Base-by-base conservation (phyloP, 139 green algal genomes). In the Chlamydomonas asymmetrica region DNA sequence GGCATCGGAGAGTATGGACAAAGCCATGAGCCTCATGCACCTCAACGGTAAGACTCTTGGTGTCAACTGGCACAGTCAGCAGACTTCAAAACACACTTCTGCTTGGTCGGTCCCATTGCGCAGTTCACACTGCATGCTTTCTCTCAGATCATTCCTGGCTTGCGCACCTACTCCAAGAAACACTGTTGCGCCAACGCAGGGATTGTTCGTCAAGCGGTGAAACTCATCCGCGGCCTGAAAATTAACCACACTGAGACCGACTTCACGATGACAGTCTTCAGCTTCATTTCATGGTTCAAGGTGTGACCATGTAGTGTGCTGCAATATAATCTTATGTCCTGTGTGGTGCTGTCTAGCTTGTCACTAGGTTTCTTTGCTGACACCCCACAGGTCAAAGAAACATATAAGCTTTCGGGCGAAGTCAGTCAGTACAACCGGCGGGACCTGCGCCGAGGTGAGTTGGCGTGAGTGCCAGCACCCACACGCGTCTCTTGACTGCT, bases 221-320 rank as follows among this genome's bases (percentile, higher is more conserved):
- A 76, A 57, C 39, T 76, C 32, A 57, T 76, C 5, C 40, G 41
- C 10, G 70, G 70, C n/a, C 56, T 76, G 22, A 38, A 32, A 31
- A 60, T 76, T 29, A 39, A 68, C 31, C 37, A 59, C 7, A 49
- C 39, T 2, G 25, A 25, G 2, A 4, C 35, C 5, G 45, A 35
- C 23, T 76, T 76, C 70, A 68, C 29, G 16, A 68, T 76, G 56
- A 49, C 70, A 1, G 70, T 76, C 16, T 76, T 76, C 59, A 48
- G 27, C 40, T 34, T 61, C 57, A 61, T 76, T 6, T 60, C 56
- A 20, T 76, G 70, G 70, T 76, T 76, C 59, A 76, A 76, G 70
- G 70, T 61, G n/a, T 3, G 63, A 16, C n/a, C 54, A 62, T 16
- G 9, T n/a, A n/a, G 18, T n/a, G 7, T 16, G 27, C 25, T 20